Evolutionary conservation across 768 basidiomycete species (phyloP), one percentile per base, ranked within the genome.

Genomic region (Pilatotrama ljubarskyi): DNA sequence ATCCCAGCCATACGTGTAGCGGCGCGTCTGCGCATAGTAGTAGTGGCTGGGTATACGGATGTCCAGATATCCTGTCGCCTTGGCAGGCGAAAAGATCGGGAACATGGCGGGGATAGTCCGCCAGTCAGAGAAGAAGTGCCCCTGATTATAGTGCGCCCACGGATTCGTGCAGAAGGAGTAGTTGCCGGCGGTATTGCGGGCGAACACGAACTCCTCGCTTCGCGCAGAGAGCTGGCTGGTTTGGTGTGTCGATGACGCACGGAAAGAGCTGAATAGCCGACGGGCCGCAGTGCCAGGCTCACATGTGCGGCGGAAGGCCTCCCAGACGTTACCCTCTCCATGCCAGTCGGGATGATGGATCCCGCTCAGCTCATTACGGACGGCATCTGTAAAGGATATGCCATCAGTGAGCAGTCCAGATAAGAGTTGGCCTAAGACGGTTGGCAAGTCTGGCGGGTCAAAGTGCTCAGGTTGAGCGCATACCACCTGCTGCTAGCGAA

Each of bases 61-160:
- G 69, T 98, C 97, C 63, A 85, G 76, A 70, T 89, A 98, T 0
- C 97, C 94, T 40, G 78, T 78, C 0, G 89, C 87, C 68, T 90
- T 93, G 0, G 94, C 91, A 2, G 96, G 95, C 2, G 93, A 95
- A 74, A 99, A 91, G 26, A 99, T 84, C 7, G 97, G 97, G 73
- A 92, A 95, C n/a, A 96, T 79, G 1, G 84, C 84, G 11, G 90
- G 84, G 58, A 98, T 87, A 0, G 89, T 90, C 20, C 95, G 80
- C 91, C 93, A 97, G 73, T 99, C 96, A 17, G 92, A 93, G 82
- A 97, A 98, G 74, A 97, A 98, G 74, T 94, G 95, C 11, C 95
- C 95, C 70, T 98, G 97, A 26, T 82, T 81, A 68, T 90, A 87
- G 65, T 89, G 94, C 18, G 90, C 87, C 75, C 91, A 89, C 0